Conservation (phyloP, 495 filamentous ascomycete species). For the Talaromyces stipitatus region DNA sequence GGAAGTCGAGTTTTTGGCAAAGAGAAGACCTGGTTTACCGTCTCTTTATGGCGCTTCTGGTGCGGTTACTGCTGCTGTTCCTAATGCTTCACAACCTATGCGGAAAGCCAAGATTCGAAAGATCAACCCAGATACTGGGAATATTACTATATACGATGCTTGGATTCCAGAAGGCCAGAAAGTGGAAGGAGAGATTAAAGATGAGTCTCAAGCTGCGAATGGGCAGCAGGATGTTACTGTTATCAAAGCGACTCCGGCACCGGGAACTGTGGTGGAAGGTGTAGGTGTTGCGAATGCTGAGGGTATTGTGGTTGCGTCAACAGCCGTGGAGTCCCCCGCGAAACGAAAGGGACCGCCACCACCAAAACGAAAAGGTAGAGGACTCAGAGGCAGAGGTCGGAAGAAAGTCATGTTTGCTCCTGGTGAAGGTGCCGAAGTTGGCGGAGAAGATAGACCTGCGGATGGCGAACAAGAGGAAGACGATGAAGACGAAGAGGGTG, state of each 20-base stretch:
- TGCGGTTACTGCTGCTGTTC: constrained; percentile 34
- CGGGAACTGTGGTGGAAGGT: constrained; percentile 54
- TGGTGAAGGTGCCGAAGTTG: constrained; percentile 33
- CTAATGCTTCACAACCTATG: constrained; percentile 41
- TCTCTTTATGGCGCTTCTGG: constrained; percentile 42
- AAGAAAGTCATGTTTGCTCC: constrained; percentile 53
- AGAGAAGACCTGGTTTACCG: constrained; percentile 70
- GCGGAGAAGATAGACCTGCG: constrained; percentile 15
- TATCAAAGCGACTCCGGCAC: constrained; percentile 40
- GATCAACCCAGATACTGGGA: constrained; percentile 63
- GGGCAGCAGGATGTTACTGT: constrained; percentile 17
- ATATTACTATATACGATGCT: constrained; percentile 72
- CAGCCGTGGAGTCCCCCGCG: constrained; percentile 35
- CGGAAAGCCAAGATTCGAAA: constrained; percentile 71
- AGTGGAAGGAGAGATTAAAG: constrained; percentile 72
- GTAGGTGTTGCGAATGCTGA: constrained; percentile 54
- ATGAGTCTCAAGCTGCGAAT: constrained; percentile 33
- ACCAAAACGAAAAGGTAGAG: constrained; percentile 67
- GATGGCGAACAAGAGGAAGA: constrained; percentile 39
- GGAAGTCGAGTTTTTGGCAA: constrained; percentile 76
- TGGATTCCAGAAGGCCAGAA: constrained; percentile 72
- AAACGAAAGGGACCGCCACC: constrained; percentile 64
- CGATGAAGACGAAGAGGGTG: constrained; percentile 27
- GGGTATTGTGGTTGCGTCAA: constrained; percentile 51
- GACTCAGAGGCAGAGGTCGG: constrained; percentile 58